These are phyloP conservation scores for Biscogniauxia marginata DNA, from an alignment of 2,329 filamentous ascomycete genomes.

Conservation along the genomic window DNA sequence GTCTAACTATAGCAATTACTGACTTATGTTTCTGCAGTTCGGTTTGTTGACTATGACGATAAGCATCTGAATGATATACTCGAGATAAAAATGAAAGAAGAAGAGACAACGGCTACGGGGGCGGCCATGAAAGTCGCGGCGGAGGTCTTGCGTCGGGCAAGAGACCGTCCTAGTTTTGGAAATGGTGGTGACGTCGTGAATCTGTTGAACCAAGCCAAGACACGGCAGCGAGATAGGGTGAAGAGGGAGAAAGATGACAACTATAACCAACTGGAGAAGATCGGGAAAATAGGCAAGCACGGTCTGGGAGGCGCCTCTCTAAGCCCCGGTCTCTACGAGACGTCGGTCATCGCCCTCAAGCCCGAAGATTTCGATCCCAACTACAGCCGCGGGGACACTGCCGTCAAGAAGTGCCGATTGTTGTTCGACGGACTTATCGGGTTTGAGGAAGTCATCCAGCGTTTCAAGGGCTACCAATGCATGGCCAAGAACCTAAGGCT, in stretches of 20 bases:
- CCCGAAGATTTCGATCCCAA: constrained; percentile 55
- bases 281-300: no score
- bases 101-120: constrained; percentile 45
- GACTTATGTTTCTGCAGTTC: no score
- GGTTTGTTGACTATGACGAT: constrained; percentile 60
- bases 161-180: constrained; percentile 58
- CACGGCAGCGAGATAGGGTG: constrained; percentile 1
- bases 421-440: constrained; percentile 62
- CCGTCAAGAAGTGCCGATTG: constrained; percentile 46
- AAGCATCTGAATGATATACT: constrained; percentile 53
- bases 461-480: constrained; percentile 55
- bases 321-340: no score
- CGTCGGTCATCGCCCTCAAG: no score
- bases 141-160: constrained; percentile 47
- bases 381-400: constrained; percentile 49
- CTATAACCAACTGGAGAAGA: no score
- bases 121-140: constrained; percentile 46
- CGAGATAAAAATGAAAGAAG: constrained; percentile 50
- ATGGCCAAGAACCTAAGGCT: constrained; percentile 50
- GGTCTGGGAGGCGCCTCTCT: no score
- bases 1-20: no score
- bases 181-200: constrained; percentile 64
- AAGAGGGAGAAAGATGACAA: no score
- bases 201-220: constrained; percentile 39
- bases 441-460: constrained; percentile 50